A percentile compares a stretch with the other conserved stretches of the same genome.
Evolutionary conservation across 306 rosid species (phyloP).

Genomic region (Nissolia schottii): DNA sequence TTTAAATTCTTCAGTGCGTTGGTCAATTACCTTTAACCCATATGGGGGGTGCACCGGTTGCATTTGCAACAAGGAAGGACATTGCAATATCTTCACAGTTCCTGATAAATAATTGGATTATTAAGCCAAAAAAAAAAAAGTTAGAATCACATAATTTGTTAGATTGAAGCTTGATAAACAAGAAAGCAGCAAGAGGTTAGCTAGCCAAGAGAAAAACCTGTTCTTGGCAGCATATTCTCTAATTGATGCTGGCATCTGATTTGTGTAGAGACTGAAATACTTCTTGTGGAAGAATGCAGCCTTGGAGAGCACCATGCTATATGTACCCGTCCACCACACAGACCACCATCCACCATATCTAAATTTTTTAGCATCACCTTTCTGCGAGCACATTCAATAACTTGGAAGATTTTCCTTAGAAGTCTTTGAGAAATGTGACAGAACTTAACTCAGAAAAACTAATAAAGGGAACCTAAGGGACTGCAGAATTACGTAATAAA

Average conservation of each 20-base stretch:
- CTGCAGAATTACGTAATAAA: background rate
- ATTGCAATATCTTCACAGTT: slow-evolving; percentile 98
- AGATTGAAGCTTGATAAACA: background rate
- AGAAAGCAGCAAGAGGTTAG: background rate
- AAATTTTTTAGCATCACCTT: slow-evolving; percentile 38
- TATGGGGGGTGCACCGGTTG: slow-evolving; percentile 86
- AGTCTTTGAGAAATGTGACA: background rate
- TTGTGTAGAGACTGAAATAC: slow-evolving; percentile 70
- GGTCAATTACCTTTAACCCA: slow-evolving; percentile 84
- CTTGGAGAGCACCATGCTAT: slow-evolving; percentile 96
- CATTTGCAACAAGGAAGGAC: slow-evolving; percentile 97
- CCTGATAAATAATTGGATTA: slow-evolving; percentile 49
- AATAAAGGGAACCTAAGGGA: background rate
- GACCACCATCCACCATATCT: slow-evolving; percentile 98
- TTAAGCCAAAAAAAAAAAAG: slow-evolving; percentile 3
- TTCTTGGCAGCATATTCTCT: slow-evolving; percentile 62
- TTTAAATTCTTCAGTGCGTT: background rate
- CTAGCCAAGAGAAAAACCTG: slow-evolving; percentile 53
- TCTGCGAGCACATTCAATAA: slow-evolving; percentile 45
- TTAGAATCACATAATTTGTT: background rate
- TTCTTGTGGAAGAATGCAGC: slow-evolving; percentile 96
- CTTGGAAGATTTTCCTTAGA: background rate
- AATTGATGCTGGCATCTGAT: slow-evolving; percentile 81
- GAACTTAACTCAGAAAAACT: background rate
- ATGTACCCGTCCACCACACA: slow-evolving; percentile 97